Conservation (phyloP, 164 flowering plant species). For the Brasenia schreberi region DNA sequence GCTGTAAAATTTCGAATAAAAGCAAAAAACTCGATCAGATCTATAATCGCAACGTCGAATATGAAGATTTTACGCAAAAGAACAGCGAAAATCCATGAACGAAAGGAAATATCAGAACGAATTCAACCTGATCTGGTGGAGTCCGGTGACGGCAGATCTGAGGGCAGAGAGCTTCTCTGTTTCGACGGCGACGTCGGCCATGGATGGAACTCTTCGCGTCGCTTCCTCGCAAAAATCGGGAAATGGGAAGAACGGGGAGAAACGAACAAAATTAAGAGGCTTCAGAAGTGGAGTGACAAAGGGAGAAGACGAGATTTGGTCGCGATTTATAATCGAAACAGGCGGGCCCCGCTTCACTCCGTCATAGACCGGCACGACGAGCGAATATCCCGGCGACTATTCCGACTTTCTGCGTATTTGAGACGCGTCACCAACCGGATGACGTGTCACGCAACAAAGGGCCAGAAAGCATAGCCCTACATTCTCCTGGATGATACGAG, state of each 20-base stretch:
- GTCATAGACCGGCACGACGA: not conserved
- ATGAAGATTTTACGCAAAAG: not conserved
- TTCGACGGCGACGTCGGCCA: slow-evolving; percentile 32
- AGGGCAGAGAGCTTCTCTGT: slow-evolving; percentile 52
- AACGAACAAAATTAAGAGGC: not conserved
- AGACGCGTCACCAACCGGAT: not conserved
- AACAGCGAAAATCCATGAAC: not conserved
- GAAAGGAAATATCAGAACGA: not conserved
- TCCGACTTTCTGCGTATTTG: not conserved
- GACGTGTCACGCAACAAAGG: not conserved
- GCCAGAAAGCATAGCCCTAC: not conserved
- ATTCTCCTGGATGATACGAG: not conserved
- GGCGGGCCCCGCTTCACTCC: not conserved
- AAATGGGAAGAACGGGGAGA: not conserved
- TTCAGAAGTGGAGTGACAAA: not conserved
- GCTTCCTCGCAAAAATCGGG: not conserved
- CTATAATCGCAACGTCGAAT: not conserved
- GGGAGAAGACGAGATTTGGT: not conserved
- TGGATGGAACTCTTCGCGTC: slow-evolving; percentile 6
- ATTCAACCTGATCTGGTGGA: slow-evolving; percentile 61
- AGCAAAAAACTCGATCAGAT: slow-evolving; percentile 1
- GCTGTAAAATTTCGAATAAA: slow-evolving; percentile 22
- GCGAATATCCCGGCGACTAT: not conserved
- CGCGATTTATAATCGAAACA: not conserved
- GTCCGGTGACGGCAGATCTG: slow-evolving; percentile 48